A percentile compares a stretch with the other conserved stretches of the same genome.
These are phyloP conservation scores for Syzygium aqueum DNA, from an alignment of 345 rosid genomes.

Conservation along the genomic window DNA sequence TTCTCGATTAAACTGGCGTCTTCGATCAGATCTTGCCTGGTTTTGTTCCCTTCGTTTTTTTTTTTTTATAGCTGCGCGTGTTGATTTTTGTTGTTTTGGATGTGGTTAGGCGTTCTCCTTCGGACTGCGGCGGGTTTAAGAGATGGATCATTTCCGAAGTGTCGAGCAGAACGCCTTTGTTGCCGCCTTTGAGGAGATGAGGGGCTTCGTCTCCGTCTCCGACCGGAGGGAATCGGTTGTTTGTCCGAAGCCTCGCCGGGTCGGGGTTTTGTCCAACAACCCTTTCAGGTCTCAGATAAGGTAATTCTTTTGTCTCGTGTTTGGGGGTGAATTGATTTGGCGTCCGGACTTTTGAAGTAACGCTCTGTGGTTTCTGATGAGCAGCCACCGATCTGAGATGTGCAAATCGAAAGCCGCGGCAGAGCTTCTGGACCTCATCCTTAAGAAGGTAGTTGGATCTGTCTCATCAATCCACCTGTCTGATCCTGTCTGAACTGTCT, in stretches of 20 bases:
- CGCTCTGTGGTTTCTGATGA: not conserved
- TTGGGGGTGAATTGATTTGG: not conserved
- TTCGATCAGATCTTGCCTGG: not conserved
- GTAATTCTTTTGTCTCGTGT: constrained; percentile 15
- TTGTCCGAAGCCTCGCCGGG: constrained; percentile 89
- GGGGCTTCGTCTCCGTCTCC: constrained; percentile 31
- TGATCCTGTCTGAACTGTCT: not conserved
- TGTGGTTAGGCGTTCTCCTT: not conserved
- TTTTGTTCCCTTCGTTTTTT: no score
- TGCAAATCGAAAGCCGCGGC: constrained; percentile 56
- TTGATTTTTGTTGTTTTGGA: not conserved
- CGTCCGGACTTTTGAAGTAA: not conserved
- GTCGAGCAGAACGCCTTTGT: constrained; percentile 68
- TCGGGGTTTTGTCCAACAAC: constrained; percentile 33
- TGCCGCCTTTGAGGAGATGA: constrained; percentile 37
- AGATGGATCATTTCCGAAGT: constrained; percentile 60
- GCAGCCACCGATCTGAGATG: constrained; percentile 54
- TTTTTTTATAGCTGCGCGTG: not conserved
- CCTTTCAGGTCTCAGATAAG: constrained; percentile 41
- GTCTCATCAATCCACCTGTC: not conserved
- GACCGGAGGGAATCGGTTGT: constrained; percentile 49
- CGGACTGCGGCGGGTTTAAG: not conserved
- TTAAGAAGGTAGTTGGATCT: constrained; percentile 44
- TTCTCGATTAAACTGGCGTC: not conserved
- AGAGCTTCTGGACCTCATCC: constrained; percentile 79